phyloP scores from a whole-genome alignment of 169 alveolate genomes.

The Babesia caballi region DNA sequence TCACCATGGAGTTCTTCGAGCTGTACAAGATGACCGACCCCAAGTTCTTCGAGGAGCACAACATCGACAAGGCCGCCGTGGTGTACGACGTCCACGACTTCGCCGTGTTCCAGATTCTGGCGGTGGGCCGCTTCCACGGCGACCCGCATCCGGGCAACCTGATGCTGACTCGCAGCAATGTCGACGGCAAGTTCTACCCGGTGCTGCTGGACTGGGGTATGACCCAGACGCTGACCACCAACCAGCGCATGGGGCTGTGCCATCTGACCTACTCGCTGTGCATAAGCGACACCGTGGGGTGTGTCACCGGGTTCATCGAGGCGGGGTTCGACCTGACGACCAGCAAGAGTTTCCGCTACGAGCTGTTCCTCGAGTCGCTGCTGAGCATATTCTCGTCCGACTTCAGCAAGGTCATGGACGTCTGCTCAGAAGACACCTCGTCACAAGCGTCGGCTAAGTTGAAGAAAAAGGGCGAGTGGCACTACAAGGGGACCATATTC shows the following conservation, averaged over 20 bases:
- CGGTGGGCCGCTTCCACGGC: conserved; percentile 84
- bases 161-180: conserved; percentile 65
- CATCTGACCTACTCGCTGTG: conserved; percentile 21
- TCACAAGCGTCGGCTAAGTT: neutral
- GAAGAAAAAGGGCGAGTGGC: neutral
- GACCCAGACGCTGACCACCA: conserved; percentile 32
- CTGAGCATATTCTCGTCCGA: conserved; percentile 35
- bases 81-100: conserved; percentile 73
- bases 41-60: conserved; percentile 63
- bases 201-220: conserved; percentile 66
- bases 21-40: conserved; percentile 85
- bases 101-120: conserved; percentile 71
- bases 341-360: conserved; percentile 30
- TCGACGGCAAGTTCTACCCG: conserved; percentile 46
- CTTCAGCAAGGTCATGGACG: conserved; percentile 33
- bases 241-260: conserved; percentile 42
- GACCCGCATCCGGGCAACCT: conserved; percentile 91
- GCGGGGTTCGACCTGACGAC: conserved; percentile 35
- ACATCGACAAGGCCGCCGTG: conserved; percentile 44
- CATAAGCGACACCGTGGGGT: conserved; percentile 46
- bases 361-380: conserved; percentile 45
- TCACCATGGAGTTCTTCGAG: conserved; percentile 86
- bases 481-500: conserved; percentile 22
- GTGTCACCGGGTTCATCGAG: conserved; percentile 49
- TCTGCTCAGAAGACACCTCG: conserved; percentile 1